Evolutionary conservation across 768 basidiomycete species (phyloP).

Genomic region (Exsudoporus frostii): DNA sequence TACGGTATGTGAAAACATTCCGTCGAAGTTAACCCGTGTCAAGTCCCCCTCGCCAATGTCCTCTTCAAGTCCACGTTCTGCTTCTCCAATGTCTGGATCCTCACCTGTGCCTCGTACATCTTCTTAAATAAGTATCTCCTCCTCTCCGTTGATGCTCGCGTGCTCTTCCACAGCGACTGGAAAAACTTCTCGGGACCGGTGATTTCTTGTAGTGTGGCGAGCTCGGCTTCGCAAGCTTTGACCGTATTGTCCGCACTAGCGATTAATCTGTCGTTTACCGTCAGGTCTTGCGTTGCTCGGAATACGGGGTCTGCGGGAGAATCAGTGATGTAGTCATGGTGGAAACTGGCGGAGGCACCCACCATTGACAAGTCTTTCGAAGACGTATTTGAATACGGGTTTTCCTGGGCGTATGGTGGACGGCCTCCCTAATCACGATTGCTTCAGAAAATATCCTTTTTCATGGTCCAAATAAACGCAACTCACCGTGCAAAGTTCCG

Average conservation of each 20-base stretch:
- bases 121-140: slow-evolving; percentile 69
- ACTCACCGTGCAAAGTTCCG: slow-evolving; percentile 65
- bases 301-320: slow-evolving; percentile 64
- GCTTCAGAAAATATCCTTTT: neutral
- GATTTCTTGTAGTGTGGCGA: slow-evolving; percentile 66
- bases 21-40: neutral
- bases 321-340: neutral
- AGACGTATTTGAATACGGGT: slow-evolving; percentile 85
- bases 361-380: slow-evolving; percentile 79
- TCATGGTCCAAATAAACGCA: neutral
- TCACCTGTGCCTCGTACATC: slow-evolving; percentile 66
- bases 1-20: neutral
- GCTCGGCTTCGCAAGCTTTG: slow-evolving; percentile 71
- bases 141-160: slow-evolving; percentile 53
- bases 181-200: slow-evolving; percentile 44
- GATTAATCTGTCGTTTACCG: slow-evolving; percentile 69
- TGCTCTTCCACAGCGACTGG: slow-evolving; percentile 41
- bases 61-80: slow-evolving; percentile 68
- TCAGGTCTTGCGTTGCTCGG: slow-evolving; percentile 76
- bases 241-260: slow-evolving; percentile 60
- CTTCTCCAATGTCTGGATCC: slow-evolving; percentile 66
- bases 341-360: slow-evolving; percentile 8
- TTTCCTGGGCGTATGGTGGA: slow-evolving; percentile 84
- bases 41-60: slow-evolving; percentile 43
- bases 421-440: slow-evolving; percentile 63